Percentiles rank a stretch among this genome's conserved stretches.
These are phyloP conservation scores for Capronia coronata DNA, from an alignment of 2,329 filamentous ascomycete genomes.

Conservation along the genomic window DNA sequence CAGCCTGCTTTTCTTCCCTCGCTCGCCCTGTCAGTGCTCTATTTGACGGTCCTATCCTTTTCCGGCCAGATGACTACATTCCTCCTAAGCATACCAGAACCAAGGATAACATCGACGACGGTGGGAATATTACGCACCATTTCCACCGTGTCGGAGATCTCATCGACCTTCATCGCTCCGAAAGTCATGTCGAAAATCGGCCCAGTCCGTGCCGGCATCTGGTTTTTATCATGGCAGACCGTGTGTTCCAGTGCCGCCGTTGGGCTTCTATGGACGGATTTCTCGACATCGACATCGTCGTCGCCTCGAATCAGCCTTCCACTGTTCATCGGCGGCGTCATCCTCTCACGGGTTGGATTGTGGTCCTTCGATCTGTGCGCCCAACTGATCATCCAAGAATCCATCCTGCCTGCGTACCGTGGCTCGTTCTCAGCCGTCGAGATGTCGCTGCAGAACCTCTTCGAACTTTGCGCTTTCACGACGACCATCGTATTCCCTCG, in stretches of 20 bases:
- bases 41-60: conserved; percentile 52
- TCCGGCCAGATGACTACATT: conserved; percentile 52
- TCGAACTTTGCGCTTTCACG: conserved; percentile 61
- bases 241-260: conserved; percentile 46
- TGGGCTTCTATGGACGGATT: conserved; percentile 38
- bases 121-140: conserved; percentile 45
- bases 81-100: conserved; percentile 42
- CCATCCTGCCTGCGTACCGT: conserved; percentile 49
- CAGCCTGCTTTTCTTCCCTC: conserved; percentile 41
- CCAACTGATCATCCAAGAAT: conserved; percentile 56
- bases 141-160: conserved; percentile 48
- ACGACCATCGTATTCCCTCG: conserved; percentile 59
- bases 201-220: conserved; percentile 59
- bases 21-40: conserved; percentile 46
- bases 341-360: conserved; percentile 54
- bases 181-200: conserved; percentile 48
- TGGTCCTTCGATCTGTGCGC: conserved; percentile 57
- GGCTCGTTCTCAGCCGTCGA: conserved; percentile 65
- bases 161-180: conserved; percentile 49
- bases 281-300: conserved; percentile 26
- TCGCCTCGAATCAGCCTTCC: conserved; percentile 38
- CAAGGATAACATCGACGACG: conserved; percentile 41
- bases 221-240: conserved; percentile 65
- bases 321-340: conserved; percentile 46
- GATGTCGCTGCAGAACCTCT: conserved; percentile 60